Percentiles rank a stretch among this genome's conserved stretches.
These are phyloP conservation scores for Vanrija sp. DNA, from an alignment of 1,284 basidiomycete genomes.

Conservation along the genomic window DNA sequence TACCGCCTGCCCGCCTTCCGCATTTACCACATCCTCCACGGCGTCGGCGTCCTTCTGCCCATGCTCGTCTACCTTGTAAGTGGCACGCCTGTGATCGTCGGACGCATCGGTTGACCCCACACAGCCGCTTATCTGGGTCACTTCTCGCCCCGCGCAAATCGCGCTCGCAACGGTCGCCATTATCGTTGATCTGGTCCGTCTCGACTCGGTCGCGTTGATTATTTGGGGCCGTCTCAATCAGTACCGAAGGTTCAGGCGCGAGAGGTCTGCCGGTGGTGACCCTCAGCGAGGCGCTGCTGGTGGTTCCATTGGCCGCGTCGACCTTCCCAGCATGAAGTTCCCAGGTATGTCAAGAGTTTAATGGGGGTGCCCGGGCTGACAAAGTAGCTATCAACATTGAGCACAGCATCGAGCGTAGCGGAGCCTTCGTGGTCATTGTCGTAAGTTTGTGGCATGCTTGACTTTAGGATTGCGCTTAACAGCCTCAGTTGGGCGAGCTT, in stretches of 20 bases:
- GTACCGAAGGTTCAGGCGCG: not conserved
- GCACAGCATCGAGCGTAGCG: slow-evolving; percentile 48
- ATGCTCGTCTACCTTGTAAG: slow-evolving; percentile 41
- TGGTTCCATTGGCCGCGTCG: not conserved
- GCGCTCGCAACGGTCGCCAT: slow-evolving; percentile 28
- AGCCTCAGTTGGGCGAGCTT: slow-evolving; percentile 27
- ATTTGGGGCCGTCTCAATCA: not conserved
- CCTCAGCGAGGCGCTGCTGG: not conserved
- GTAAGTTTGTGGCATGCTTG: slow-evolving; percentile 13
- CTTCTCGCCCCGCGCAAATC: slow-evolving; percentile 26
- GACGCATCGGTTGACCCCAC: not conserved
- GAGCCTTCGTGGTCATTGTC: slow-evolving; percentile 48
- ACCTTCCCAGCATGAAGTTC: slow-evolving; percentile 8
- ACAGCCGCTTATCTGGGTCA: slow-evolving; percentile 40
- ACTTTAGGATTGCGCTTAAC: not conserved
- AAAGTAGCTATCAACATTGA: slow-evolving; percentile 48
- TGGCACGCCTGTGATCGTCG: not conserved
- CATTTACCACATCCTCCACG: slow-evolving; percentile 26
- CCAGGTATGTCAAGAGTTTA: not conserved
- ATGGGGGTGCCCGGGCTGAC: not conserved
- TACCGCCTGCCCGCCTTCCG: slow-evolving; percentile 41
- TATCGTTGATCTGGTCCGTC: slow-evolving; percentile 22
- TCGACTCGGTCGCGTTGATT: slow-evolving; percentile 17
- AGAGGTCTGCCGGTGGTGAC: not conserved
- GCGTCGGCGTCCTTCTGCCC: slow-evolving; percentile 31